Percentiles rank a stretch among this genome's conserved stretches.
Conservation (phyloP, 257 asterid genomes). For the Haberlea rhodopensis region DNA sequence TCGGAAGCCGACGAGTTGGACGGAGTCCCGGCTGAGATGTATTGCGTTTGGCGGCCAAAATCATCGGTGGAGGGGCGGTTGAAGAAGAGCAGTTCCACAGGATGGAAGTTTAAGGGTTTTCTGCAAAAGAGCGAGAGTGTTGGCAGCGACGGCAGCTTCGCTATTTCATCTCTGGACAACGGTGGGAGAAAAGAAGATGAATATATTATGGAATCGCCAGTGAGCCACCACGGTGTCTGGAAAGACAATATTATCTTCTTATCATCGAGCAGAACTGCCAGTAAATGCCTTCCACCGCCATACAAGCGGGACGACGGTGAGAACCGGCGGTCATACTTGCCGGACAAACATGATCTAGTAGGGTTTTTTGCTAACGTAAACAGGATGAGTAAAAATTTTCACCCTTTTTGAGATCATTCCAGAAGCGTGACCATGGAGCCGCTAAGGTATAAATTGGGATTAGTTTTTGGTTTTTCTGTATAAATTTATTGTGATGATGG, state of each 20-base stretch:
- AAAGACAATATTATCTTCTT: background rate
- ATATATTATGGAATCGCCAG: background rate
- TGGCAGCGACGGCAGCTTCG: slow-evolving; percentile 19
- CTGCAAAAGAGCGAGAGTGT: slow-evolving; percentile 34
- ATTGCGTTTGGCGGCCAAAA: slow-evolving; percentile 42
- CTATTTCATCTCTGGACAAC: background rate
- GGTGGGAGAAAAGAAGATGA: background rate
- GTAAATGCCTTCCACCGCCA: background rate
- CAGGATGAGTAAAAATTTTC: no score
- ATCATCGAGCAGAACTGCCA: background rate
- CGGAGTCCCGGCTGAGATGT: slow-evolving; percentile 31
- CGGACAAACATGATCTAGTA: no score
- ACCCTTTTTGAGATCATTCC: no score
- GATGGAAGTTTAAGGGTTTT: slow-evolving; percentile 36
- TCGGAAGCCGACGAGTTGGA: slow-evolving; percentile 45
- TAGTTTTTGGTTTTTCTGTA: no score
- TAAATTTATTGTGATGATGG: no score
- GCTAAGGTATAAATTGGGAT: no score
- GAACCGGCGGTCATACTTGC: no score
- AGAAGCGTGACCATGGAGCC: no score
- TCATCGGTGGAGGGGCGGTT: slow-evolving; percentile 18
- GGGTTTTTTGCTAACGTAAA: no score
- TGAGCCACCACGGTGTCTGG: background rate
- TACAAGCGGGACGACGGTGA: no score
- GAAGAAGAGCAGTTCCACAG: slow-evolving; percentile 34